These are phyloP conservation scores for Fusarium chuoi DNA, from an alignment of 2,329 filamentous ascomycete genomes.

Conservation along the genomic window DNA sequence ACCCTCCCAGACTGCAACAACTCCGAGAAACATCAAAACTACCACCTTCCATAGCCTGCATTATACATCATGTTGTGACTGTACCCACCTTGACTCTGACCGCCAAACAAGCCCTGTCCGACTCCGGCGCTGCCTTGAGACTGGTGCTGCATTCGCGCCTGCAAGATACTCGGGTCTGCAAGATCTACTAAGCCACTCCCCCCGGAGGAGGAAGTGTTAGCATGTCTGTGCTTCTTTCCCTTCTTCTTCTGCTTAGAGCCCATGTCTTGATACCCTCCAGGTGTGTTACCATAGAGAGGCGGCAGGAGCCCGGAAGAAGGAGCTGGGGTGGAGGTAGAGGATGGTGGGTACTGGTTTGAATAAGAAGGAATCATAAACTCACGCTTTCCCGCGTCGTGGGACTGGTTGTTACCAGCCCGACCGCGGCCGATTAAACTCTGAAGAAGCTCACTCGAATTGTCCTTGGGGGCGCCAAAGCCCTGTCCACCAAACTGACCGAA, in stretches of 20 bases:
- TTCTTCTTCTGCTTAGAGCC: conserved; percentile 99
- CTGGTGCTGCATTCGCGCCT: conserved; percentile 94
- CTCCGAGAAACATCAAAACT: conserved; percentile 41
- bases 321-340: conserved; percentile 83
- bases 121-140: conserved; percentile 83
- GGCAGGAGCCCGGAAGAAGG: conserved; percentile 90
- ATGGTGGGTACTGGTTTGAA: conserved; percentile 85
- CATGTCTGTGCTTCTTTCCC: conserved; percentile 99
- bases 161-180: conserved; percentile 99
- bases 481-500: conserved; percentile 89
- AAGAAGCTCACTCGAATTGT: conserved; percentile 72
- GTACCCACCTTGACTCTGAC: conserved; percentile 95
- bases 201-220: conserved; percentile 99
- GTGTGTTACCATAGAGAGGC: conserved; percentile 89
- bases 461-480: conserved; percentile 77
- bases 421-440: conserved; percentile 82
- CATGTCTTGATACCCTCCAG: conserved; percentile 89
- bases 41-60: conserved; percentile 77
- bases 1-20: conserved; percentile 27
- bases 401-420: conserved; percentile 73
- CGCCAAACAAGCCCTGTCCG: conserved; percentile 90
- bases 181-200: conserved; percentile 99
- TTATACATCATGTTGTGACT: conserved; percentile 86
- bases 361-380: conserved; percentile 97
- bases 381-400: conserved; percentile 93